These are phyloP conservation scores for Hericium alpestre DNA, from an alignment of 768 basidiomycete genomes.

Conservation along the genomic window DNA sequence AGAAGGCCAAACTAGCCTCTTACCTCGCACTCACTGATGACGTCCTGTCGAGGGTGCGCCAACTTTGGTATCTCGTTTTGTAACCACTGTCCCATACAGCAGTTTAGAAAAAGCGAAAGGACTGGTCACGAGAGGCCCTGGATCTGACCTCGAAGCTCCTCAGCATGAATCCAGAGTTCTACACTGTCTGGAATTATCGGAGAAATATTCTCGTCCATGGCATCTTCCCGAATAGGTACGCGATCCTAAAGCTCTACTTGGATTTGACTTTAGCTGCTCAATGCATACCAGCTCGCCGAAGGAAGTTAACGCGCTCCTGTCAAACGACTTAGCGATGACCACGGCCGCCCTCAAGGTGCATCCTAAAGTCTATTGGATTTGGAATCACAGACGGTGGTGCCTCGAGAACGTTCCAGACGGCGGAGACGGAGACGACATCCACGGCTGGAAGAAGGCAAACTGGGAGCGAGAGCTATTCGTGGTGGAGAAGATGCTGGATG, in stretches of 20 bases:
- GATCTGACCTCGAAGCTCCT: conserved; percentile 69
- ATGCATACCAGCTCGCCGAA: conserved; percentile 37
- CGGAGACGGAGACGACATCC: conserved; percentile 38
- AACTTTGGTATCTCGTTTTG: conserved; percentile 2
- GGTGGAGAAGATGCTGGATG: conserved; percentile 87
- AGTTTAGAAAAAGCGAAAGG: conserved; percentile 53
- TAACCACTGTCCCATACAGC: conserved; percentile 1
- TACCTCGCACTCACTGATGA: conserved; percentile 59
- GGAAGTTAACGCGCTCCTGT: conserved; percentile 52
- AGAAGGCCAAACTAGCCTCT: conserved; percentile 65
- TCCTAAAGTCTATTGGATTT: conserved; percentile 97
- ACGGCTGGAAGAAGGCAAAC: conserved; percentile 65
- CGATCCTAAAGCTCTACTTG: background rate
- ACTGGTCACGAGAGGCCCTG: conserved; percentile 68
- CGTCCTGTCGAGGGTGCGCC: conserved; percentile 53
- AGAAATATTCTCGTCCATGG: conserved; percentile 66
- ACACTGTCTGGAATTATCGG: conserved; percentile 94
- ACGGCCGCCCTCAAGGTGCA: conserved; percentile 69
- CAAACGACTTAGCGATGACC: conserved; percentile 71
- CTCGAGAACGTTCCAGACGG: conserved; percentile 76
- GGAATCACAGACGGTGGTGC: conserved; percentile 97
- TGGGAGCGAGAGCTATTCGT: conserved; percentile 84
- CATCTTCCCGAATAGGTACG: conserved; percentile 58
- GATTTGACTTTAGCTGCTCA: background rate
- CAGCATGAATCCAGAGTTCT: conserved; percentile 83